Evolutionary conservation across 164 flowering plant species (phyloP).

Genomic region (Umbilicus rupestris): DNA sequence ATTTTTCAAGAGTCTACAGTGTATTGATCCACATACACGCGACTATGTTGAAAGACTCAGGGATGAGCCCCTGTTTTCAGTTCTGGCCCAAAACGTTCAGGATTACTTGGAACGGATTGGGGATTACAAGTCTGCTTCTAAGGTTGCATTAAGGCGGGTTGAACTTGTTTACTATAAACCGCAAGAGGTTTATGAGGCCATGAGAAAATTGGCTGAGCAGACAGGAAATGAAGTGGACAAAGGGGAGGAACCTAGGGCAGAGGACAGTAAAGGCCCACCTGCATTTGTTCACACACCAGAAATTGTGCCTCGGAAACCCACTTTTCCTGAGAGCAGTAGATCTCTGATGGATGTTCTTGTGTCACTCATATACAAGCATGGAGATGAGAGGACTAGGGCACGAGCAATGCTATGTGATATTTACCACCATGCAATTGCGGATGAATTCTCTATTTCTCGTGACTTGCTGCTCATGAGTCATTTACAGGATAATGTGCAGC

Average conservation of each 20-base stretch:
- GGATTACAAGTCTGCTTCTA: slow-evolving; percentile 70
- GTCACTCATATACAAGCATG: slow-evolving; percentile 72
- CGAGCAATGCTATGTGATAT: slow-evolving; percentile 97
- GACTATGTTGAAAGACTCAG: slow-evolving; percentile 85
- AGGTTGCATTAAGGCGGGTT: slow-evolving; percentile 71
- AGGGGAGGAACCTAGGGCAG: slow-evolving; percentile 39
- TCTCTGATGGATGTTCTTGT: slow-evolving; percentile 69
- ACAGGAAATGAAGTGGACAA: slow-evolving; percentile 32
- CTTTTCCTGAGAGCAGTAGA: slow-evolving; percentile 73
- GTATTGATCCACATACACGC: slow-evolving; percentile 83
- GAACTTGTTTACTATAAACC: slow-evolving; percentile 90
- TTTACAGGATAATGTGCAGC: slow-evolving; percentile 75
- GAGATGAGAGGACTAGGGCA: slow-evolving; percentile 95
- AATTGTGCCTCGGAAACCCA: slow-evolving; percentile 70
- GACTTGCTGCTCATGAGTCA: slow-evolving; percentile 94
- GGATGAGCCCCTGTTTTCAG: slow-evolving; percentile 75
- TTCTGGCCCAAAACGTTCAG: slow-evolving; percentile 84
- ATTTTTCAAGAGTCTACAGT: slow-evolving; percentile 86
- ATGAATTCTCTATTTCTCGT: slow-evolving; percentile 66
- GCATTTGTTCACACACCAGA: slow-evolving; percentile 67
- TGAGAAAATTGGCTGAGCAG: slow-evolving; percentile 71
- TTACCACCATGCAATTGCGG: slow-evolving; percentile 84
- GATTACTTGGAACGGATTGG: slow-evolving; percentile 56
- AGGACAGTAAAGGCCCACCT: slow-evolving; percentile 52
- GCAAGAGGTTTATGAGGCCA: slow-evolving; percentile 90